These are phyloP conservation scores for Solanum hybrid DNA, from an alignment of 305 asterid genomes.

Conservation along the genomic window DNA sequence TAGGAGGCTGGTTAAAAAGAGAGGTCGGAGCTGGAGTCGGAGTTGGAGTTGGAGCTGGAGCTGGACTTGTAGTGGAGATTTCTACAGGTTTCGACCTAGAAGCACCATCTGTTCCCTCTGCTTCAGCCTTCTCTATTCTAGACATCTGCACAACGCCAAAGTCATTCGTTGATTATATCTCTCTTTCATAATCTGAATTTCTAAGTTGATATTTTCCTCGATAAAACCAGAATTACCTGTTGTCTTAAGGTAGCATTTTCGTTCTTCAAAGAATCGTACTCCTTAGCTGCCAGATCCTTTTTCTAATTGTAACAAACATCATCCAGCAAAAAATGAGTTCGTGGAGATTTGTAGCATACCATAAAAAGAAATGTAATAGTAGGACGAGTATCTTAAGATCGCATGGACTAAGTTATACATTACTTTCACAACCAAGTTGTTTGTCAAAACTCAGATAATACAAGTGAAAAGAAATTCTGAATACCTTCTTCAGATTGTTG, in stretches of 20 bases:
- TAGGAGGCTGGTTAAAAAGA: slow-evolving; percentile 23
- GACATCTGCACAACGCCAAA: slow-evolving; percentile 21
- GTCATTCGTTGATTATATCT: background rate
- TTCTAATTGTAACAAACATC: slow-evolving; percentile 22
- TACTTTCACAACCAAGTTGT: background rate
- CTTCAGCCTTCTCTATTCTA: slow-evolving; percentile 15
- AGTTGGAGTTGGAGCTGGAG: slow-evolving; percentile 14
- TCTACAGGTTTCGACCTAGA: slow-evolving; percentile 7
- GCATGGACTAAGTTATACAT: background rate
- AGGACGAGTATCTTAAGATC: background rate
- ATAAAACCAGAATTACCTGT: slow-evolving; percentile 20
- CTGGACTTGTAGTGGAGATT: slow-evolving; percentile 6
- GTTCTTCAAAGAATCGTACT: slow-evolving; percentile 28
- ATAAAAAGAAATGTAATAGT: background rate
- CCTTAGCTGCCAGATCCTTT: slow-evolving; percentile 38
- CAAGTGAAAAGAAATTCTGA: background rate
- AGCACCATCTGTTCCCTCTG: slow-evolving; percentile 10
- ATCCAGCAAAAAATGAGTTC: background rate
- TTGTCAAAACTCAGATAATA: background rate
- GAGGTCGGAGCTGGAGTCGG: background rate
- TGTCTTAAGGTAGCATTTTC: slow-evolving; percentile 31
- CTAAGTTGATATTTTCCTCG: background rate
- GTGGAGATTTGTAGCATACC: background rate
- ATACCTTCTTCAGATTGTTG: slow-evolving; percentile 43
- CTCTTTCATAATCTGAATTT: background rate